Percentiles rank a stretch among this genome's conserved stretches.
These are phyloP conservation scores for Fusarium multiceps DNA, from an alignment of 2,329 filamentous ascomycete genomes.

Conservation along the genomic window DNA sequence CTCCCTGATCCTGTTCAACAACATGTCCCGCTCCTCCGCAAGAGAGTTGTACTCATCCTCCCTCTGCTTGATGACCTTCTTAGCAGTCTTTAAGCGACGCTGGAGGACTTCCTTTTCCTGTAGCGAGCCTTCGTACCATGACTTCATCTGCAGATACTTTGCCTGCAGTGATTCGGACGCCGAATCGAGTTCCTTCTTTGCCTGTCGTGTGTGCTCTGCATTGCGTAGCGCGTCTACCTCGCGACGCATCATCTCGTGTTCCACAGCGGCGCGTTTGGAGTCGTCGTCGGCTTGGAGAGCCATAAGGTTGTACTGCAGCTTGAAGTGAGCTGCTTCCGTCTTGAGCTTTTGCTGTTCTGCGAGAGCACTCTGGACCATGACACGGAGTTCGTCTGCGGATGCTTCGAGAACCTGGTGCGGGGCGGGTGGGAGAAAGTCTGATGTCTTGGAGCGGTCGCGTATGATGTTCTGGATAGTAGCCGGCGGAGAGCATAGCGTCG, in stretches of 20 bases:
- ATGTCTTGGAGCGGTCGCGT: constrained; percentile 46
- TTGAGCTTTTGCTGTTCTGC: constrained; percentile 71
- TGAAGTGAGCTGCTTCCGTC: constrained; percentile 89
- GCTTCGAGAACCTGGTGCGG: constrained; percentile 64
- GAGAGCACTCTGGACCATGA: constrained; percentile 65
- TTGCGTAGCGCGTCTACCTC: constrained; percentile 87
- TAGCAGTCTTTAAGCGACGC: constrained; percentile 76
- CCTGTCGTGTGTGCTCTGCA: constrained; percentile 75
- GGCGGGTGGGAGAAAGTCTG: constrained; percentile 61
- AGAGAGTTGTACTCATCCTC: constrained; percentile 77
- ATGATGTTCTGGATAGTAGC: constrained; percentile 57
- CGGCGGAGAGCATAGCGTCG: constrained; percentile 65
- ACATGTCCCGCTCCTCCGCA: constrained; percentile 79
- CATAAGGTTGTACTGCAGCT: constrained; percentile 87
- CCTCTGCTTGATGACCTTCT: constrained; percentile 81
- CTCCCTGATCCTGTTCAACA: constrained; percentile 86
- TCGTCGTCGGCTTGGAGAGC: constrained; percentile 86
- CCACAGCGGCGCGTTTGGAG: constrained; percentile 86
- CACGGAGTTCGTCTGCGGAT: constrained; percentile 65
- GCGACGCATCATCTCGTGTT: constrained; percentile 89
- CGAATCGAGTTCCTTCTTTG: constrained; percentile 63
- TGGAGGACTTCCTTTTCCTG: constrained; percentile 73
- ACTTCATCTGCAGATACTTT: constrained; percentile 71
- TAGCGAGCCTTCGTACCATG: constrained; percentile 72
- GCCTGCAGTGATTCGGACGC: constrained; percentile 64